Evolutionary conservation across 495 filamentous ascomycete genomes (phyloP), one percentile per base, ranked within the genome.

Genomic region (Thermothielavioides terrestris): DNA sequence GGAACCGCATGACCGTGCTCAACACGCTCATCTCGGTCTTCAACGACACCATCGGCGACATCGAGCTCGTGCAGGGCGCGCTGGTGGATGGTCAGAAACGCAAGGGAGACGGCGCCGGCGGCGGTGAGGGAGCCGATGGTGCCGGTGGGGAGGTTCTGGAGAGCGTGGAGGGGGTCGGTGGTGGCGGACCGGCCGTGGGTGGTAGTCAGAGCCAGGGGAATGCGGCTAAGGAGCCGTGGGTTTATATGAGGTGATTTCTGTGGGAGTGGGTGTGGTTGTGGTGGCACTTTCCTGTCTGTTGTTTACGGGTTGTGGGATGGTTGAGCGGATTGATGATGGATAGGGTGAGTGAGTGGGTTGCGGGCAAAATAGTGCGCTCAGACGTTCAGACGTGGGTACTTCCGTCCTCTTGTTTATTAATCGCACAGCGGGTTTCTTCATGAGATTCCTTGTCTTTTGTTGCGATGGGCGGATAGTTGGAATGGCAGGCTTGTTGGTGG

Each of bases 31-130:
- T 69, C 11, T 70, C 77, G 6, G 78, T 82, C 20, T 95, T 95
- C 62, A 86, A 94, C 52, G 81, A 84, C 6, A 80, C 84, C n/a
- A 77, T 95, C 49, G 65, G 71, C 14, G 90, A 96, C 57, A 90
- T 98, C 49, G 78, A 83, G 64, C 67, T 72, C 5, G 76, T 84
- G 56, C 86, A 91, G 62, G 69, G 68, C 27, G 36, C 62, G 35
- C 36, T 65, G 25, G 49, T 65, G 20, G 54, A 53, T 10, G 68
- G 65, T 32, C 57, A 65, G 59, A 37, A 37, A 11, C 2, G 39
- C 42, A 41, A 48, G 55, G 35, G 28, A 14, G 34, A 21, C 23
- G n/a, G n/a, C n/a, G n/a, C n/a, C n/a, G n/a, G n/a, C n/a, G n/a
- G n/a, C n/a, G n/a, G n/a, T n/a, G 38, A 52, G 7, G 40, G 28